Evolutionary conservation across 192 early-diverging fungal species (phyloP).

Genomic region (Coemansia sp.): DNA sequence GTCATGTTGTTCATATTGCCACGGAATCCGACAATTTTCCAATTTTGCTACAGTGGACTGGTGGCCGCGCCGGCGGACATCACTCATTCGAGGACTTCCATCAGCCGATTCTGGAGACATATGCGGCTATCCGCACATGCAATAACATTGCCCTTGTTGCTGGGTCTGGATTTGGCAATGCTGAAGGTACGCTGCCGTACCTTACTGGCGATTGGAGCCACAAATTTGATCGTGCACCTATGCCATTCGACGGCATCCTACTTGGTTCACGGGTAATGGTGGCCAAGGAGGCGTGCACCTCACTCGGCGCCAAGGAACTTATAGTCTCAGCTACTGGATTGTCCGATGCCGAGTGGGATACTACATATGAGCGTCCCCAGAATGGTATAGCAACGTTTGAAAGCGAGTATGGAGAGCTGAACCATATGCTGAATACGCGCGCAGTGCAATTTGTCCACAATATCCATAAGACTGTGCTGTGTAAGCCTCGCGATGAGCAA

Average conservation of each 20-base stretch:
- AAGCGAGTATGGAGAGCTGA: constrained; percentile 89
- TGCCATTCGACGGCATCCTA: constrained; percentile 92
- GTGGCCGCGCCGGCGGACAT: constrained; percentile 85
- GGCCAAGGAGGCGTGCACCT: constrained; percentile 78
- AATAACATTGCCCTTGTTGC: constrained; percentile 82
- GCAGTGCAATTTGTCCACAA: constrained; percentile 78
- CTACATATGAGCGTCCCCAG: constrained; percentile 57
- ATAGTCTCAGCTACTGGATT: constrained; percentile 83
- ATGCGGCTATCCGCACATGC: constrained; percentile 64
- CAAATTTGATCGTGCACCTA: constrained; percentile 75
- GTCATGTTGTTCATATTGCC: constrained; percentile 79
- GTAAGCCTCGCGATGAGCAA: constrained; percentile 80
- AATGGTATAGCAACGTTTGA: constrained; percentile 81
- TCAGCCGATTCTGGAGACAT: no score
- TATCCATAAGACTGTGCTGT: constrained; percentile 77
- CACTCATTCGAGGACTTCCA: no score
- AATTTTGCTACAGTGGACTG: constrained; percentile 89
- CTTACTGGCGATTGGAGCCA: constrained; percentile 87
- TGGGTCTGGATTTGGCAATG: constrained; percentile 87
- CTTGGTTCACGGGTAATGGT: constrained; percentile 93
- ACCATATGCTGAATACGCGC: constrained; percentile 86
- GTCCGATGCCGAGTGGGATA: constrained; percentile 71
- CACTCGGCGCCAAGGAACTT: constrained; percentile 74
- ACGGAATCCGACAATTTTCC: constrained; percentile 78
- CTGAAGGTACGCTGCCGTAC: constrained; percentile 81